Base-by-base conservation (phyloP, 192 early-diverging fungal species). In the Podila clonocystis region DNA sequence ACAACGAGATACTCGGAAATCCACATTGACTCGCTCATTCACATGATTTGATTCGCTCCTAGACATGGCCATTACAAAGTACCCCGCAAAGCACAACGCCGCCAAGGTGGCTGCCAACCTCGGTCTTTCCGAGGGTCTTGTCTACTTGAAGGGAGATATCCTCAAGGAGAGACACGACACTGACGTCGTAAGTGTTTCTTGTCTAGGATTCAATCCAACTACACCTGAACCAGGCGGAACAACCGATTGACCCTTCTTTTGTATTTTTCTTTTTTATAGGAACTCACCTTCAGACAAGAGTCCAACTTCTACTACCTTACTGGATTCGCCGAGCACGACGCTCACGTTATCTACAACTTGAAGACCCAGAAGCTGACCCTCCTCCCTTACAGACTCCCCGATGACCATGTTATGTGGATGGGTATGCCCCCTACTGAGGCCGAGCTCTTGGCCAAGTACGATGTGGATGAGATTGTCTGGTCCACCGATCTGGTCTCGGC, bases 291-390 rank as follows among this genome's bases (percentile, higher is more conserved):
- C 83, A 87, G 94, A 65, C 96, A 97, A 77, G 94, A 96, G 80
- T 91, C 90, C 61, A 93, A 94, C 87, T 97, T 96, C 63, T 94
- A 92, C 83, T 98, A 97, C 73, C 86, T 96, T 15, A 93, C 95
- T 24, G 95, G 95, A 68, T 90, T 91, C 65, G 85, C 85, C 58
- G 93, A 93, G 82, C 93, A 94, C 24, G 95, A 90, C 50, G 94
- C 87, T 65, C 89, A 91, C 49, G 88, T 91, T 1, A 74, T 93
- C 11, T 88, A 93, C 70, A 92, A 98, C 80, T 80, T 96, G 29
- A 78, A 87, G 73, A 85, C 91, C 1, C 65, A 85, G 63, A 84
- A 87, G 34, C 84, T 91, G 48, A 89, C 89, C 57, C 75, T 98
- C 50, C 88, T 95, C 74, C 89, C 90, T 63, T 93, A 93, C 60